phyloP scores from a whole-genome alignment of 257 asterid genomes.

The Rhazya stricta region DNA sequence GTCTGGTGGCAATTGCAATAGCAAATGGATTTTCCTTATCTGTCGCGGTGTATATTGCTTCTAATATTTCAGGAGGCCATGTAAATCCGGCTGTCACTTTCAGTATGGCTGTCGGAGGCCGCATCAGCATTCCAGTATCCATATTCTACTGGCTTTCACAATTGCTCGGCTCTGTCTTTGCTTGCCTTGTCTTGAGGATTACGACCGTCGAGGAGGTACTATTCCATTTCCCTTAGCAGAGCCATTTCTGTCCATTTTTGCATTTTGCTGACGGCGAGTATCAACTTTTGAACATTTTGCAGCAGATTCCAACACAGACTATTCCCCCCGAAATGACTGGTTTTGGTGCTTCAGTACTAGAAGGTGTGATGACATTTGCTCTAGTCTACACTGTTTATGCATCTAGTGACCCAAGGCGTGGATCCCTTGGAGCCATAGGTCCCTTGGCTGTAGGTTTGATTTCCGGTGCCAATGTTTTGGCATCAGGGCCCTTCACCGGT shows the following conservation, averaged over 20 bases:
- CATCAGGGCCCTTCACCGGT: constrained; percentile 76
- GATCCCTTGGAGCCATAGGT: constrained; percentile 48
- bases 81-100: constrained; percentile 89
- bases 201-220: constrained; percentile 48
- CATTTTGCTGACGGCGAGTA: background rate
- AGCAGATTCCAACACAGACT: constrained; percentile 47
- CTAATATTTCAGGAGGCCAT: constrained; percentile 75
- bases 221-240: background rate
- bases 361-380: constrained; percentile 69
- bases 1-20: constrained; percentile 46
- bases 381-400: constrained; percentile 70
- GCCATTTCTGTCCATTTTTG: background rate
- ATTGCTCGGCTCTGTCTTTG: constrained; percentile 59
- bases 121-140: constrained; percentile 52
- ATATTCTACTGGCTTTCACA: constrained; percentile 64
- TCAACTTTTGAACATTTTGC: background rate
- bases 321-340: constrained; percentile 84
- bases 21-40: constrained; percentile 59
- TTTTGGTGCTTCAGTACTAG: constrained; percentile 68
- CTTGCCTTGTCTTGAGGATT: constrained; percentile 55
- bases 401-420: constrained; percentile 52
- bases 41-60: constrained; percentile 54
- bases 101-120: constrained; percentile 75
- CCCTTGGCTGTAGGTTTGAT: constrained; percentile 64
- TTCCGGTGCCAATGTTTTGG: constrained; percentile 70